phyloP scores from a whole-genome alignment of 176 grass and related monocot genomes.

The Oryza punctata region DNA sequence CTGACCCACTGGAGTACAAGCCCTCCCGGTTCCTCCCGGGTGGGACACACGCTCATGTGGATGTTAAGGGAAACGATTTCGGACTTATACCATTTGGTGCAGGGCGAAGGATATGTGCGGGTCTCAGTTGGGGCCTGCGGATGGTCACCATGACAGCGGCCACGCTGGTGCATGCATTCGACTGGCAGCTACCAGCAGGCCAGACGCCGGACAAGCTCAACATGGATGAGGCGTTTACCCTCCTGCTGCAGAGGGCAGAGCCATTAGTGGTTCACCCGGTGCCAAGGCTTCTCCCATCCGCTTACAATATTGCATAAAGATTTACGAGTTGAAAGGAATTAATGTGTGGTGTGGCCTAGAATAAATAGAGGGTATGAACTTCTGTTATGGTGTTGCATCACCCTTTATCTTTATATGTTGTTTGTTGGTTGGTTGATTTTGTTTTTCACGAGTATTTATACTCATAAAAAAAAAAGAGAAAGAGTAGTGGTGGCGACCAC shows the following conservation, averaged over 20 bases:
- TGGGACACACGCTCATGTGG: constrained; percentile 31
- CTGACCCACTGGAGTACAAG: constrained; percentile 41
- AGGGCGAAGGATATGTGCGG: constrained; percentile 50
- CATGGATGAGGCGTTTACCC: constrained; percentile 62
- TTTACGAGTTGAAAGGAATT: not conserved
- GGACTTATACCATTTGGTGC: constrained; percentile 66
- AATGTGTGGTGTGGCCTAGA: not conserved
- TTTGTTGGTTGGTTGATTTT: too few relatives aligned
- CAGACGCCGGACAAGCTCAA: constrained; percentile 36
- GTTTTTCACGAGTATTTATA: too few relatives aligned
- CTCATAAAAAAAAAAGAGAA: too few relatives aligned
- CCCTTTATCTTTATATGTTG: too few relatives aligned
- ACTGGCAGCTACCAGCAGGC: constrained; percentile 36
- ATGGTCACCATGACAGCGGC: constrained; percentile 65
- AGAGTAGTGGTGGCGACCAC: too few relatives aligned
- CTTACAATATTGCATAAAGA: constrained; percentile 25
- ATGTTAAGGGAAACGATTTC: constrained; percentile 52
- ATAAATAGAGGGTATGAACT: not conserved
- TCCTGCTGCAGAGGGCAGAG: constrained; percentile 46
- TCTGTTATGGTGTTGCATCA: too few relatives aligned
- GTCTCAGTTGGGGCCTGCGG: constrained; percentile 53
- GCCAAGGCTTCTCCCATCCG: constrained; percentile 34
- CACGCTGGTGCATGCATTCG: constrained; percentile 50
- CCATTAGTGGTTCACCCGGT: constrained; percentile 35
- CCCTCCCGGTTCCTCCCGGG: constrained; percentile 48